Evolutionary conservation across 495 filamentous ascomycete genomes (phyloP).

Genomic region (Hypoxylon cercidicola): DNA sequence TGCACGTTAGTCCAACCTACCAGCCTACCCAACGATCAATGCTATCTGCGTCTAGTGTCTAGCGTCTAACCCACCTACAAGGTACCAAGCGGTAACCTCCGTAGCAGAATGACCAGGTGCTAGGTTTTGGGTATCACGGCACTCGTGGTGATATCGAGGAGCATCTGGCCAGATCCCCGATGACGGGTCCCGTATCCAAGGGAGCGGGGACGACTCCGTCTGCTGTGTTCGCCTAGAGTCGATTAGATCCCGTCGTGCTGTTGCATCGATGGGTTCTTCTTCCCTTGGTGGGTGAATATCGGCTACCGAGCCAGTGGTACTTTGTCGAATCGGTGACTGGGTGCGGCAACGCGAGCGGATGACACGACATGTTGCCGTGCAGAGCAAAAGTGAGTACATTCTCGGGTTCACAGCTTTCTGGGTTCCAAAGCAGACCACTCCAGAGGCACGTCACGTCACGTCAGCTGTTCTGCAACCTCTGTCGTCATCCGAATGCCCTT

Average conservation of each 20-base stretch:
- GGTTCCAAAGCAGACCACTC: slow-evolving; percentile 23
- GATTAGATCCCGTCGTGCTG: slow-evolving; percentile 33
- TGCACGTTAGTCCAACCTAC: slow-evolving; percentile 20
- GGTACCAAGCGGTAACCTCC: slow-evolving; percentile 32
- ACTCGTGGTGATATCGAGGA: slow-evolving; percentile 21
- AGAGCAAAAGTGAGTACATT: slow-evolving; percentile 36
- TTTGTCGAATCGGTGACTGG: slow-evolving; percentile 31
- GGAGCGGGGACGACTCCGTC: slow-evolving; percentile 20
- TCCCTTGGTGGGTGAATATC: slow-evolving; percentile 12
- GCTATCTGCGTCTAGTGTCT: too few species aligned
- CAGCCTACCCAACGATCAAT: neutral
- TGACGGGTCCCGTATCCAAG: slow-evolving; percentile 18
- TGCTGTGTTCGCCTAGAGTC: slow-evolving; percentile 28
- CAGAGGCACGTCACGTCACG: slow-evolving; percentile 19
- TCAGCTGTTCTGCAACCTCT: slow-evolving; percentile 44
- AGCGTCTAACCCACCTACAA: neutral
- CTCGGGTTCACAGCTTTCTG: slow-evolving; percentile 39
- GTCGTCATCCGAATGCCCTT: slow-evolving; percentile 36
- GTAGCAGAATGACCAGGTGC: slow-evolving; percentile 15
- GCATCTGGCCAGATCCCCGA: slow-evolving; percentile 17
- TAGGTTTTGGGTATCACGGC: slow-evolving; percentile 12
- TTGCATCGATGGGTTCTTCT: slow-evolving; percentile 19
- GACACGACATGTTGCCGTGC: slow-evolving; percentile 30
- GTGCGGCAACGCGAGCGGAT: slow-evolving; percentile 26
- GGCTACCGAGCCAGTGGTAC: slow-evolving; percentile 35